Evolutionary conservation across 2,329 filamentous ascomycete species (phyloP).

Genomic region (Verticillium longisporum): DNA sequence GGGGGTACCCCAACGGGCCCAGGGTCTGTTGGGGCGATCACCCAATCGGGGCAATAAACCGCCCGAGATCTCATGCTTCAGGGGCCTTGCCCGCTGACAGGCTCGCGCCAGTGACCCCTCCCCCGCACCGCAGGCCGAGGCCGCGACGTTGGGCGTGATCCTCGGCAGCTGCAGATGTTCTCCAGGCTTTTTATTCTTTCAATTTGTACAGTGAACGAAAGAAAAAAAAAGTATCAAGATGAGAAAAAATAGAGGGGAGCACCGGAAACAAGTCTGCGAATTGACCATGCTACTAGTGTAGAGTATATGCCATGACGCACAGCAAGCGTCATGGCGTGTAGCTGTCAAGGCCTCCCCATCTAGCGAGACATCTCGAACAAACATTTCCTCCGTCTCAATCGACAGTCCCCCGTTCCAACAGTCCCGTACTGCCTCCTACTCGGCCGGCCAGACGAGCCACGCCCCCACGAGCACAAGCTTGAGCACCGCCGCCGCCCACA

Average conservation of each 20-base stretch:
- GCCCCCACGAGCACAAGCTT: conserved; percentile 49
- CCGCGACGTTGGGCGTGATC: neutral
- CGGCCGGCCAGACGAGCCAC: conserved; percentile 56
- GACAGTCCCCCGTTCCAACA: no score
- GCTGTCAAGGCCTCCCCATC: no score
- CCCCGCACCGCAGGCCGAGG: neutral
- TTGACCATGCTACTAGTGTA: no score
- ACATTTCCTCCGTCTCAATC: no score
- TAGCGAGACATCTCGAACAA: no score
- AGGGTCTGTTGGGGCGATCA: neutral
- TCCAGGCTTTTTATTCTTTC: no score
- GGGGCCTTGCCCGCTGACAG: neutral
- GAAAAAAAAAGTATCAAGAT: no score
- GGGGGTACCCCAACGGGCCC: neutral
- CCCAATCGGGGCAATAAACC: neutral
- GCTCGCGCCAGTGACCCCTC: neutral
- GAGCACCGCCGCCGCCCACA: conserved; percentile 53
- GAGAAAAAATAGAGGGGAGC: no score
- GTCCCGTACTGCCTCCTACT: conserved; percentile 12
- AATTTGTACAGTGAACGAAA: no score
- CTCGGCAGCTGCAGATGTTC: neutral
- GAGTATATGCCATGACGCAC: no score
- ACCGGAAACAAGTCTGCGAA: no score
- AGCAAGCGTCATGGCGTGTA: no score
- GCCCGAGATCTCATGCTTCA: neutral